Evolutionary conservation across 2,329 filamentous ascomycete species (phyloP), one percentile per base, ranked within the genome.

Genomic region (Ophiostoma piceae): DNA sequence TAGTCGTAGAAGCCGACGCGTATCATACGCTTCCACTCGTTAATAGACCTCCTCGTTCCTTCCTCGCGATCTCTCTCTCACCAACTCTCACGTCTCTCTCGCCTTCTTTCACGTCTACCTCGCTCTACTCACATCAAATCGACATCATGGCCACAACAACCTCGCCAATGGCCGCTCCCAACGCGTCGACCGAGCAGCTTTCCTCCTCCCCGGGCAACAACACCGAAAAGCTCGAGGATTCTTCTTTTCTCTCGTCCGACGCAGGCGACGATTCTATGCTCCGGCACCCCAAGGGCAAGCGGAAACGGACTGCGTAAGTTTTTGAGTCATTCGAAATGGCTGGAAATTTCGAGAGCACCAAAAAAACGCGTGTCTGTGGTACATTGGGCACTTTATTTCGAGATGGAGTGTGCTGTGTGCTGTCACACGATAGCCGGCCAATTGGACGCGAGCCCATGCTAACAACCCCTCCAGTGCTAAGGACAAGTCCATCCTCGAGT

Each of bases 401-500:
- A n/a, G 22, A 11, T 22, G 2, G 1, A 26, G 12, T n/a, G 43
- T 19, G 14, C 43, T 47, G 43, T 14, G 51, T 43, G 22, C 60
- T 65, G 66, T 68, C 57, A 37, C 37, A 62, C 57, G 8, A 32
- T 32, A 14, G 22, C 8, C 12, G 57, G 64, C 35, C 29, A 60
- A 68, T 60, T 64, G 51, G 14, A 54, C 47, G 47, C 8, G 9
- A 65, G 14, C 19, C 5, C 14, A 29, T n/a, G 39, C 37, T 29
- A 66, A 66, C 68, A 54, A 67, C 37, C 66, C 73, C 71, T 26
- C 26, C 76, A 96, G 92, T 77, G 89, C 91, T 57, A 91, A 94
- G 79, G 94, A 98, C 81, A 94, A 97, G 82, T 87, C 89, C 68
- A 87, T 96, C 68, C 88, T 97, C 72, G 94, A 97, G 79, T 85